Conservation (phyloP, 2,329 filamentous ascomycete genomes). For the Fusarium sp. region DNA sequence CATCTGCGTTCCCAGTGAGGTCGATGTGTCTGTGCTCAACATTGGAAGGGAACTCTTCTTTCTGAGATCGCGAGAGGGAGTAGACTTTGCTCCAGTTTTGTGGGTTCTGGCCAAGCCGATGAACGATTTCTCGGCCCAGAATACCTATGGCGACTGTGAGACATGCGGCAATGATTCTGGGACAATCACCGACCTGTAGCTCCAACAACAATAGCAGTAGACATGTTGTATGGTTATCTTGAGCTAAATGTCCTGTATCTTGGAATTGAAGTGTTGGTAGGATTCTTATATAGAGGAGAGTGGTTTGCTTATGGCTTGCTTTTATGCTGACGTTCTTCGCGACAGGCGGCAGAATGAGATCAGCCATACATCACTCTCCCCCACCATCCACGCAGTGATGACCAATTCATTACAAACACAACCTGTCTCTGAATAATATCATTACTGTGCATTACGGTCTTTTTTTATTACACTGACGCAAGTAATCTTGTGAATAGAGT, state of each 20-base stretch:
- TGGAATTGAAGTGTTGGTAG: not conserved
- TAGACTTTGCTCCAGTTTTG: conserved; percentile 11
- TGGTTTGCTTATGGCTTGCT: not conserved
- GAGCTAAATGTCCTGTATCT: not conserved
- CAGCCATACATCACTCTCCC: not conserved
- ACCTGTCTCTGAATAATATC: not conserved
- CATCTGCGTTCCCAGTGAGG: not conserved
- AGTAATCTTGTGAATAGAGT: too few species aligned
- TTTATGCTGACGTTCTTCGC: not conserved
- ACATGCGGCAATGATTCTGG: not conserved
- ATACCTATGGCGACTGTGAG: not conserved
- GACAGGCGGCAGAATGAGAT: not conserved
- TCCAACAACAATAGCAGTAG: conserved; percentile 7
- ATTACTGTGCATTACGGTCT: not conserved
- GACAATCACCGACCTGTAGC: not conserved
- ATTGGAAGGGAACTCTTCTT: conserved; percentile 8
- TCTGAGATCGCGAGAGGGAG: not conserved
- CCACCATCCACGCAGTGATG: not conserved
- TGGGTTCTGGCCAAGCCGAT: not conserved
- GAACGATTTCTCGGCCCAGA: conserved; percentile 1
- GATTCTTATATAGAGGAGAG: not conserved
- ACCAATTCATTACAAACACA: not conserved
- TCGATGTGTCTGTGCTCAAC: conserved; percentile 10
- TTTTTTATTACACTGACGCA: not conserved
- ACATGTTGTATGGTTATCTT: not conserved